Percentiles rank a stretch among this genome's conserved stretches.
These are phyloP conservation scores for Hypocreales sp. DNA, from an alignment of 2,329 filamentous ascomycete species.

Conservation along the genomic window DNA sequence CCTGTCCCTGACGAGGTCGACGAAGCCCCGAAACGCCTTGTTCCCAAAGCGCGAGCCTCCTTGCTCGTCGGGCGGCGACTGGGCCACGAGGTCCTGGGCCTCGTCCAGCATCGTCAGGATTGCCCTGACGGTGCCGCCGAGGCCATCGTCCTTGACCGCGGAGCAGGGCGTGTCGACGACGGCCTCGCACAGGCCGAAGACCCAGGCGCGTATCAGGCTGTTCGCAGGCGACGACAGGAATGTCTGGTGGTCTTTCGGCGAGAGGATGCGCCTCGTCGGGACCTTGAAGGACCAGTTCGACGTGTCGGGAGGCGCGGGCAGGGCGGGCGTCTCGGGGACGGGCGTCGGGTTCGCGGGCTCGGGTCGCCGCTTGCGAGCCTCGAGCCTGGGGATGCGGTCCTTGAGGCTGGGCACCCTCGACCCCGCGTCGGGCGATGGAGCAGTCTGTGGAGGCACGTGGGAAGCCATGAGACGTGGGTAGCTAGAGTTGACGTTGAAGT, in stretches of 20 bases:
- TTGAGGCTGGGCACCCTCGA: conserved; percentile 20
- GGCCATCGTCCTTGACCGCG: conserved; percentile 35
- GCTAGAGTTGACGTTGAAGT: neutral
- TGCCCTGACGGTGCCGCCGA: conserved; percentile 43
- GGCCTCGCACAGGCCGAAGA: conserved; percentile 74
- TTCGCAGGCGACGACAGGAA: conserved; percentile 69
- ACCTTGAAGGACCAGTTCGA: conserved; percentile 44
- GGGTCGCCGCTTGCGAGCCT: conserved; percentile 43
- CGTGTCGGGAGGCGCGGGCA: conserved; percentile 52
- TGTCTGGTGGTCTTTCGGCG: conserved; percentile 60
- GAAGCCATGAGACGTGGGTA: conserved; percentile 10
- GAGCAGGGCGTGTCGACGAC: conserved; percentile 57
- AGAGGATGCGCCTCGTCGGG: conserved; percentile 70
- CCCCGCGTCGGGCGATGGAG: conserved; percentile 3
- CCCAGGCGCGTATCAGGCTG: conserved; percentile 62
- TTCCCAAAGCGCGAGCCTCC: conserved; percentile 89
- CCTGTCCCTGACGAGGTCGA: conserved; percentile 50
- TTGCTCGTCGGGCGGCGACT: conserved; percentile 69
- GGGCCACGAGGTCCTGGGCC: conserved; percentile 48
- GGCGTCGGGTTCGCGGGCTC: conserved; percentile 40
- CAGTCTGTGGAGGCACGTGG: conserved; percentile 4
- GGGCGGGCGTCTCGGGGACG: conserved; percentile 57
- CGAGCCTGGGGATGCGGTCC: conserved; percentile 49
- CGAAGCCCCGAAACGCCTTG: conserved; percentile 70
- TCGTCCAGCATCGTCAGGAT: conserved; percentile 57